These are phyloP conservation scores for Talaromyces wortmannii DNA, from an alignment of 495 filamentous ascomycete genomes.

Conservation along the genomic window DNA sequence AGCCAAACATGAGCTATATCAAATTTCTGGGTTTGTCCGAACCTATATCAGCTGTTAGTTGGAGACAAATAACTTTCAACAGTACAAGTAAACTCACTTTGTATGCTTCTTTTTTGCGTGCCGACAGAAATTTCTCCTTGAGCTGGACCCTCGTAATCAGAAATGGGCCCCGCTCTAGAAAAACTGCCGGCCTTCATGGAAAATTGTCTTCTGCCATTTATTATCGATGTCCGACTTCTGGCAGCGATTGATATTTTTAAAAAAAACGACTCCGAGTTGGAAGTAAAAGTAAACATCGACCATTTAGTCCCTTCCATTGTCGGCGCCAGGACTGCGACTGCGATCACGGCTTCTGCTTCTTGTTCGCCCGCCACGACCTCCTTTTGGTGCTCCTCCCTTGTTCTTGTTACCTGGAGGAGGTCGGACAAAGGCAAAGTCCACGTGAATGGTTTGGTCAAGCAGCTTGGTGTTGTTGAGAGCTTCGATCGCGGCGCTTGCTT, in stretches of 20 bases:
- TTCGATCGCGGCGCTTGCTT: slow-evolving; percentile 81
- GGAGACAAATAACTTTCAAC: not conserved
- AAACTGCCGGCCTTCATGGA: slow-evolving; percentile 2
- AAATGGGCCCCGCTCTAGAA: not conserved
- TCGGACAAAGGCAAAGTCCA: slow-evolving; percentile 96
- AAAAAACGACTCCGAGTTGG: not conserved
- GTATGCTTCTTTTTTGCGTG: not conserved
- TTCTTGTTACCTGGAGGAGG: slow-evolving; percentile 69
- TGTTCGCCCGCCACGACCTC: slow-evolving; percentile 38
- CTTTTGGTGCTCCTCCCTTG: slow-evolving; percentile 44
- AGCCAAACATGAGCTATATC: not conserved
- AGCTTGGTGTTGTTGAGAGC: slow-evolving; percentile 74
- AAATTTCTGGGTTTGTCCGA: not conserved
- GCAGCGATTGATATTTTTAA: slow-evolving; percentile 7
- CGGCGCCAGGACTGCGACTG: slow-evolving; percentile 52
- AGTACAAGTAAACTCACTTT: not conserved
- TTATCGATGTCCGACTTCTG: slow-evolving; percentile 1
- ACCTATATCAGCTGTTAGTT: not conserved
- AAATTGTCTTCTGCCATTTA: not conserved
- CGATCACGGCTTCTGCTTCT: slow-evolving; percentile 48
- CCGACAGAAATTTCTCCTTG: not conserved
- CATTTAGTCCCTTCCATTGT: slow-evolving; percentile 27
- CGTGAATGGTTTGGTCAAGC: slow-evolving; percentile 84
- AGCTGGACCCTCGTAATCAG: not conserved
- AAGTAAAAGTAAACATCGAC: not conserved